These are phyloP conservation scores for Trypanosoma grayi DNA, from an alignment of 208 protist genomes.

Conservation along the genomic window DNA sequence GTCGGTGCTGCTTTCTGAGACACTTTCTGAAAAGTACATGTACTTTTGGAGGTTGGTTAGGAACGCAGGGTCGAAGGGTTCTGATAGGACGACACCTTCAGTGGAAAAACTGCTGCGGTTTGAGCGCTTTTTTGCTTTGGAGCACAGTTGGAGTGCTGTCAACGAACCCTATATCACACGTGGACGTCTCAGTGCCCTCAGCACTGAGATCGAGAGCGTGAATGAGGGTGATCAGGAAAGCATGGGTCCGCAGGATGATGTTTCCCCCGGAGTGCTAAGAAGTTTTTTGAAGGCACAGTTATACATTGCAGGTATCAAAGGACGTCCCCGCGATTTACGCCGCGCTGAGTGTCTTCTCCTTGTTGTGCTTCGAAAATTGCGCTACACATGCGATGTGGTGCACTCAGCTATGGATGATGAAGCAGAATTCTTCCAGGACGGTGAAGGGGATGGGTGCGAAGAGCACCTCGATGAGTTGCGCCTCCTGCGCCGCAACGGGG, in stretches of 20 bases:
- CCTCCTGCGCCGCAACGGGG: conserved; percentile 15
- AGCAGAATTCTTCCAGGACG: conserved; percentile 8
- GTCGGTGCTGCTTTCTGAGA: conserved; percentile 31
- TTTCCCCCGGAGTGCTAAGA: neutral
- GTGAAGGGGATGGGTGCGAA: conserved; percentile 30
- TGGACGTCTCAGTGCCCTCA: conserved; percentile 24
- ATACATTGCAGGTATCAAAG: conserved; percentile 51
- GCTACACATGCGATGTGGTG: conserved; percentile 72
- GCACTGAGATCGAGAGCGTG: conserved; percentile 30
- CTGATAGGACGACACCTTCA: neutral
- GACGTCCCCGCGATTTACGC: conserved; percentile 27
- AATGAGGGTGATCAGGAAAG: conserved; percentile 17
- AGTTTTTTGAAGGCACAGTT: conserved; percentile 35
- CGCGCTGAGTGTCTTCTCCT: conserved; percentile 70
- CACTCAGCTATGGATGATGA: conserved; percentile 18
- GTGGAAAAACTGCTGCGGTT: conserved; percentile 41
- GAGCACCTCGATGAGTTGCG: conserved; percentile 40
- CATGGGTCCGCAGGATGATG: neutral
- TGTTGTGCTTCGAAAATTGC: conserved; percentile 51
- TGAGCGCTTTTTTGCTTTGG: conserved; percentile 54
- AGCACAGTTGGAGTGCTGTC: conserved; percentile 42
- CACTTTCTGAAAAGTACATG: conserved; percentile 22
- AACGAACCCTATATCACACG: conserved; percentile 50
- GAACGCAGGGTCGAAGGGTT: neutral
- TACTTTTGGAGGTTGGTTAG: conserved; percentile 50